These are phyloP conservation scores for Cephaloascus fragrans DNA, from an alignment of 805 yeast genomes.

Conservation along the genomic window DNA sequence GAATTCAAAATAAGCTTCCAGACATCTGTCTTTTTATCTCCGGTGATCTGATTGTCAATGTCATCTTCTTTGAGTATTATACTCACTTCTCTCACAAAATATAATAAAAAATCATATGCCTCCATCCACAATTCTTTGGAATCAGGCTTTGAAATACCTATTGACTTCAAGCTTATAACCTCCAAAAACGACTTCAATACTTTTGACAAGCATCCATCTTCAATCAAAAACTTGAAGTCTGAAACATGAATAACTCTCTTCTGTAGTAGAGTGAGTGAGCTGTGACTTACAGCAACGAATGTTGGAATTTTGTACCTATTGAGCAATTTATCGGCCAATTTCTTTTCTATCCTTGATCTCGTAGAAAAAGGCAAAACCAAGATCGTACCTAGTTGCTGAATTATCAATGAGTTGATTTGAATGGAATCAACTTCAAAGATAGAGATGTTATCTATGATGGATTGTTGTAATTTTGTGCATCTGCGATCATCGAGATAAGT, in stretches of 20 bases:
- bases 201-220: slow-evolving; percentile 35
- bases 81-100: slow-evolving; percentile 20
- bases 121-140: slow-evolving; percentile 43
- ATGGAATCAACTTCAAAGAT: slow-evolving; percentile 13
- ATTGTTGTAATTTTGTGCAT: slow-evolving; percentile 54
- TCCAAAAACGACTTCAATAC: slow-evolving; percentile 42
- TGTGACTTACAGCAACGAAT: slow-evolving; percentile 49
- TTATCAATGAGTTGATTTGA: slow-evolving; percentile 31
- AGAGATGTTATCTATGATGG: slow-evolving; percentile 43
- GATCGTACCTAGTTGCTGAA: slow-evolving; percentile 46
- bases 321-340: slow-evolving; percentile 28
- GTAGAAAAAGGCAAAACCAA: slow-evolving; percentile 53
- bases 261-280: slow-evolving; percentile 30
- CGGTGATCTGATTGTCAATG: slow-evolving; percentile 5
- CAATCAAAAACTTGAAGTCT: slow-evolving; percentile 24
- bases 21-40: slow-evolving; percentile 2
- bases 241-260: slow-evolving; percentile 18
- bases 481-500: slow-evolving; percentile 41
- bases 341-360: slow-evolving; percentile 44
- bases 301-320: slow-evolving; percentile 43
- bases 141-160: slow-evolving; percentile 17
- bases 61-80: slow-evolving; percentile 6
- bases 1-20: slow-evolving; percentile 35
- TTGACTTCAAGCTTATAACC: slow-evolving; percentile 33
- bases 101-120: slow-evolving; percentile 30